phyloP scores from a whole-genome alignment of 352 stramenopile species.

The Blastocystis sp. region DNA sequence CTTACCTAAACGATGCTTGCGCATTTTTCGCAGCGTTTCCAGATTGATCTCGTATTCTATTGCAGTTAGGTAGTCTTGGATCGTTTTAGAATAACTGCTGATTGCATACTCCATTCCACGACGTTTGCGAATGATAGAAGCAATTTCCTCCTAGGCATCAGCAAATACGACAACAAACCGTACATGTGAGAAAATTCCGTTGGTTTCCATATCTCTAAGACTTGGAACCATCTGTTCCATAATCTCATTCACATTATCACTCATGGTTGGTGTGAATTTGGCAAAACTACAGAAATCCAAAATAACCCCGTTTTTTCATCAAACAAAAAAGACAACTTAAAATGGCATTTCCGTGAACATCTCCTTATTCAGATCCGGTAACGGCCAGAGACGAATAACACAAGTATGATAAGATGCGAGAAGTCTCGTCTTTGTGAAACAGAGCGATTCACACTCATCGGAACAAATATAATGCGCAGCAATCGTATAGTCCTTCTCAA shows the following conservation, averaged over 20 bases:
- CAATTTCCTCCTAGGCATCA: slow-evolving; percentile 33
- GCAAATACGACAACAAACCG: not conserved
- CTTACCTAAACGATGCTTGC: slow-evolving; percentile 34
- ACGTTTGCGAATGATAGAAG: slow-evolving; percentile 60
- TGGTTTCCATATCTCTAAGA: slow-evolving; percentile 46
- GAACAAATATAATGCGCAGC: not conserved
- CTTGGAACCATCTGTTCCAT: slow-evolving; percentile 49
- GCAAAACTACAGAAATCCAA: not conserved
- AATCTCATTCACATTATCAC: slow-evolving; percentile 52
- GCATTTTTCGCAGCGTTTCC: slow-evolving; percentile 28
- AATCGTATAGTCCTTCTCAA: not conserved
- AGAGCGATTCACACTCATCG: slow-evolving; percentile 22
- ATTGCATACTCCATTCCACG: slow-evolving; percentile 44
- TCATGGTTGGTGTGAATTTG: slow-evolving; percentile 45
- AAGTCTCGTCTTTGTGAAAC: not conserved
- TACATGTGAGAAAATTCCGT: slow-evolving; percentile 58
- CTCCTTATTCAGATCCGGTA: not conserved
- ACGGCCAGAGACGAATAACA: slow-evolving; percentile 56
- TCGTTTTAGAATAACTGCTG: not conserved
- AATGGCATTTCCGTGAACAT: no score
- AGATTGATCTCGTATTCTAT: slow-evolving; percentile 62
- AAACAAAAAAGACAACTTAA: not conserved
- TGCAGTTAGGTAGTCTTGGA: slow-evolving; percentile 38
- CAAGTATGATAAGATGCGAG: not conserved
- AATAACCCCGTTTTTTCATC: not conserved